Evolutionary conservation across 2,329 filamentous ascomycete species (phyloP).

Genomic region (Nemania serpens): DNA sequence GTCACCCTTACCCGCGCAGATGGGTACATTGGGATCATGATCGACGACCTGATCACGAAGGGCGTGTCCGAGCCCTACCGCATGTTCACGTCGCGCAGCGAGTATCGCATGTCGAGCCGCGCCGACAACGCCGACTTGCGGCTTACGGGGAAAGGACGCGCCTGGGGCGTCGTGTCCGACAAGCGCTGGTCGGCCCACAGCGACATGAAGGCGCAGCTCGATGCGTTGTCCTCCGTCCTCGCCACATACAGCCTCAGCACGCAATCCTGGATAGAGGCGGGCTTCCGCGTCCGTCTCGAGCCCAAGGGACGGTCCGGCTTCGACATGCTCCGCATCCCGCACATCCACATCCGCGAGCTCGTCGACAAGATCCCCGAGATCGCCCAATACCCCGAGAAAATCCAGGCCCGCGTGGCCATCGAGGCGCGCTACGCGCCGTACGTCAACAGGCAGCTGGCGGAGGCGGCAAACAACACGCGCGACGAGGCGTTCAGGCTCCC

Average conservation of each 20-base stretch:
- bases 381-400: conserved; percentile 56
- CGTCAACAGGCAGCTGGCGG: conserved; percentile 70
- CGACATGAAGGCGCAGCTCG: conserved; percentile 69
- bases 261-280: conserved; percentile 69
- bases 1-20: conserved; percentile 79
- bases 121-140: conserved; percentile 93
- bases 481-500: conserved; percentile 80
- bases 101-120: conserved; percentile 90
- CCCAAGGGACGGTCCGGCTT: conserved; percentile 71
- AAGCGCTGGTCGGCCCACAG: conserved; percentile 74
- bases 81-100: conserved; percentile 96
- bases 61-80: conserved; percentile 96
- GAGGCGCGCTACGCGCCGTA: conserved; percentile 89
- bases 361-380: conserved; percentile 61
- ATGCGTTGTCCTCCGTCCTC: conserved; percentile 66
- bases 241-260: conserved; percentile 61
- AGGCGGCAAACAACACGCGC: conserved; percentile 69
- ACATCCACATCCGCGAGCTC: conserved; percentile 63
- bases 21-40: conserved; percentile 98
- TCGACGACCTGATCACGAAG: conserved; percentile 96
- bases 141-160: conserved; percentile 77
- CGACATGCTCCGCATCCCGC: conserved; percentile 75
- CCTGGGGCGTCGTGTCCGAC: conserved; percentile 79
- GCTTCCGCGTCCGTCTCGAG: conserved; percentile 72
- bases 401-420: conserved; percentile 74